Evolutionary conservation across 768 basidiomycete genomes (phyloP).

Genomic region (Neoboletus brunneissimus): DNA sequence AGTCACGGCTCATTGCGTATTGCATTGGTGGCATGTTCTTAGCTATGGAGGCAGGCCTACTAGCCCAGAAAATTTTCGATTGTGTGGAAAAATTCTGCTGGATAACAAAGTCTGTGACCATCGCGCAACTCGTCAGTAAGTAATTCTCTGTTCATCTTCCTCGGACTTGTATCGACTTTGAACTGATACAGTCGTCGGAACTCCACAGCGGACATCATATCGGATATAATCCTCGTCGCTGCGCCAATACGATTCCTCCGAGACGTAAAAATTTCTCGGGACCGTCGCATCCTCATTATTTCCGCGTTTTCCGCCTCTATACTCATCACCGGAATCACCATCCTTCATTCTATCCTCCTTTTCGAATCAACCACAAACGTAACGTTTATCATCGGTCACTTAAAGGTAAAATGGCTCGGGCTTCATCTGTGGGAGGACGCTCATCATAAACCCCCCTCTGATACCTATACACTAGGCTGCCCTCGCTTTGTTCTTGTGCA

Average conservation of each 20-base stretch:
- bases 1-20: conserved; percentile 12
- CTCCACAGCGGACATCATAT: conserved; percentile 21
- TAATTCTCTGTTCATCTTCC: background rate
- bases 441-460: background rate
- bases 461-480: conserved; percentile 11
- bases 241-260: conserved; percentile 16
- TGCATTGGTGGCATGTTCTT: conserved; percentile 17
- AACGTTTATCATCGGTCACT: conserved; percentile 20
- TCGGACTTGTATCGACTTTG: background rate
- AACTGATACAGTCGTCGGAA: background rate
- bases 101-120: conserved; percentile 2
- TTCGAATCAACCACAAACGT: background rate
- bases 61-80: conserved; percentile 17
- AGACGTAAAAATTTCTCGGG: conserved; percentile 12
- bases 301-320: conserved; percentile 23
- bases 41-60: conserved; percentile 12
- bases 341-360: conserved; percentile 23
- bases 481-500: conserved; percentile 21
- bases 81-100: conserved; percentile 9
- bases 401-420: conserved; percentile 15
- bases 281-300: conserved; percentile 20
- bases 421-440: background rate
- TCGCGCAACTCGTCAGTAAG: conserved; percentile 28
- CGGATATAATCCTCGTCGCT: conserved; percentile 21
- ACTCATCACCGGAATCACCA: conserved; percentile 21